Conservation (phyloP, 805 yeast species). For the Hanseniaspora guilliermondii region DNA sequence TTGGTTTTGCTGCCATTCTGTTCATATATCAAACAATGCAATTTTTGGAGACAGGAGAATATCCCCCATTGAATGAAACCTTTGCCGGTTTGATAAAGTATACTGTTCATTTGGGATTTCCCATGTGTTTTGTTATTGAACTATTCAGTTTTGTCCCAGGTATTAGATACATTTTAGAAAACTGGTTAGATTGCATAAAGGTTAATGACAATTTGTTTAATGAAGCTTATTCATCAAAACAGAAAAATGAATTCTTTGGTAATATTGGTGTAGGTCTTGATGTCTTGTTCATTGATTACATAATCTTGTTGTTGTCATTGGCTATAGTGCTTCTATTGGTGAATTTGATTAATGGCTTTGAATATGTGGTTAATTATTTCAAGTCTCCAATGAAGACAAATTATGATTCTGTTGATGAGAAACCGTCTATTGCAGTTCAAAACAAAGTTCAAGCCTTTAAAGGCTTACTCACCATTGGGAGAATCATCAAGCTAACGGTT, state of each 20-base stretch:
- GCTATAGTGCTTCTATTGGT: not conserved
- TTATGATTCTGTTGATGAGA: not conserved
- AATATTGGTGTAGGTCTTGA: not conserved
- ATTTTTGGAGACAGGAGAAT: conserved; percentile 18
- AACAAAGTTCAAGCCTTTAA: not conserved
- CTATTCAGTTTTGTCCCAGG: conserved; percentile 24
- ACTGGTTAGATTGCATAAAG: conserved; percentile 42
- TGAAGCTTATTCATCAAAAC: not conserved
- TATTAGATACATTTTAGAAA: conserved; percentile 30
- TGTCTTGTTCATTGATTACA: conserved; percentile 3
- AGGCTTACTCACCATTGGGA: conserved; percentile 19
- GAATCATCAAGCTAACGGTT: conserved; percentile 27
- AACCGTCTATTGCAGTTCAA: not conserved
- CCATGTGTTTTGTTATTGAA: conserved; percentile 21
- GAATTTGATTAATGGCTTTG: not conserved
- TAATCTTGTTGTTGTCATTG: conserved; percentile 2
- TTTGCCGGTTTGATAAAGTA: conserved; percentile 29
- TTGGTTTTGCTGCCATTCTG: conserved; percentile 33
- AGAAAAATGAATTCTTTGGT: conserved; percentile 10
- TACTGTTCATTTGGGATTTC: not conserved
- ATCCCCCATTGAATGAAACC: conserved; percentile 37
- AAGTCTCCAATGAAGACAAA: not conserved
- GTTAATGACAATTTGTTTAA: conserved; percentile 11
- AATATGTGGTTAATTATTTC: not conserved
- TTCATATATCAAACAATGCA: conserved; percentile 29